Percentiles rank a stretch among this genome's conserved stretches.
Evolutionary conservation across 139 green algal genomes (phyloP).

Genomic region (Tetradesmus lagerheimii): DNA sequence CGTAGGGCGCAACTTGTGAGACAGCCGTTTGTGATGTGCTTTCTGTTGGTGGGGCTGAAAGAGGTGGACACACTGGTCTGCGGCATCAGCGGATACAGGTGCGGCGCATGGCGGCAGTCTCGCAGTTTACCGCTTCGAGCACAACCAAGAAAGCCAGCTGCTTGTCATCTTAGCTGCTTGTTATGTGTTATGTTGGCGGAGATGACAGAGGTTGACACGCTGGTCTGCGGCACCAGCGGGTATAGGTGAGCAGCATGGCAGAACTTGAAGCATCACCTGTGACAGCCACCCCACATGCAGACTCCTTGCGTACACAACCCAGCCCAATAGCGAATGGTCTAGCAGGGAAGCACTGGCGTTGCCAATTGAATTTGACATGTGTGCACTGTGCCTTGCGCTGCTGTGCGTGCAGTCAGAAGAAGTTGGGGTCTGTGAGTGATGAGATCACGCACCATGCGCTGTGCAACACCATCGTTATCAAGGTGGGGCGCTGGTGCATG

Average conservation of each 20-base stretch:
- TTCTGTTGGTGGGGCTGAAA: constrained; percentile 16
- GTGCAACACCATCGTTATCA: constrained; percentile 47
- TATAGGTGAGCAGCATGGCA: constrained; percentile 37
- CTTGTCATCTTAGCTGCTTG: too few relatives aligned
- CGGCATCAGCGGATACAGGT: constrained; percentile 59
- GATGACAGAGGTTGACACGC: constrained; percentile 45
- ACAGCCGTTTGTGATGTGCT: too few relatives aligned
- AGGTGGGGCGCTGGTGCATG: not conserved
- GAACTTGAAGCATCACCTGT: too few relatives aligned
- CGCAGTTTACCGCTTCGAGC: too few relatives aligned
- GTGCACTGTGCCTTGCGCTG: not conserved
- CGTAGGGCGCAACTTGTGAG: too few relatives aligned
- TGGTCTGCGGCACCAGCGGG: constrained; percentile 60
- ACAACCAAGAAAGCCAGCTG: too few relatives aligned
- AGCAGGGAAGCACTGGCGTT: not conserved
- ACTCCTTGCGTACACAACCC: too few relatives aligned
- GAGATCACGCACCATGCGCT: constrained; percentile 39
- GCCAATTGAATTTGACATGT: not conserved
- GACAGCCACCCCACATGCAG: too few relatives aligned
- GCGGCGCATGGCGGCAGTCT: too few relatives aligned
- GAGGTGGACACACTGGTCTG: constrained; percentile 56
- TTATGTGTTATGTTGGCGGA: too few relatives aligned
- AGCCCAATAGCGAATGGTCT: too few relatives aligned
- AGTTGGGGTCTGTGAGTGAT: constrained; percentile 46
- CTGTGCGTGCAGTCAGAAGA: constrained; percentile 33